Evolutionary conservation across 768 basidiomycete species (phyloP), one percentile per base, ranked within the genome.

Genomic region (Cystobasidium tubakii): DNA sequence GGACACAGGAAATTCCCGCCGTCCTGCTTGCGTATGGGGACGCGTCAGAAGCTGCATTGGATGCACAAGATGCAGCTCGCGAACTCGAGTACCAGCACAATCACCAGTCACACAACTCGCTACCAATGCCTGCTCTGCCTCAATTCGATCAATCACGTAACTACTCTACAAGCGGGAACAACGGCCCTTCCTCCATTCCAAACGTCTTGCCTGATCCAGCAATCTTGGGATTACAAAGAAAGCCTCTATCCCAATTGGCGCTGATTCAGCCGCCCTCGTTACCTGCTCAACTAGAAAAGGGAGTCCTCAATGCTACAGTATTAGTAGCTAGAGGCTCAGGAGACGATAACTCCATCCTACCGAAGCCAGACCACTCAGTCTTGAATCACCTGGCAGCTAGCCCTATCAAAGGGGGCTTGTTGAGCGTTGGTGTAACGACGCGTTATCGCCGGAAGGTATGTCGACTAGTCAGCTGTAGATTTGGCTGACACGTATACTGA

Each of bases 291-390:
- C 83, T 99, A 50, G 94, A 98, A 79, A 93, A 92, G 78, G 88
- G 96, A 62, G 96, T 97, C 73, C 82, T 99, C 75, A 98, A 98
- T 77, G 76, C 79, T 23, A 72, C 66, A 12, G 46, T 72, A 42
- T 76, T 77, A 33, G 79, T 78, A 15, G 77, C 77, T 31, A 76
- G 63, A 63, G 79, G 79, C 0, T 74, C 72, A 6, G 82, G 78
- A 21, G 94, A 98, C 81, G 94, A 98, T 79, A 89, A 87, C 65
- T 89, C 88, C 62, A 92, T 98, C 72, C 82, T 98, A 75, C 89
- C 95, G 19, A 91, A 96, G 25, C 94, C 94, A 25, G 89, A 88
- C 43, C 94, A 97, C 83, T 91, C 92, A 43, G 92, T 97, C 27
- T 83, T 98, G 76, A 92, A 96, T 78, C 94, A 98, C 81, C 82